Conservation (phyloP, 2,329 filamentous ascomycete genomes). For the Aureobasidium leucospermi region DNA sequence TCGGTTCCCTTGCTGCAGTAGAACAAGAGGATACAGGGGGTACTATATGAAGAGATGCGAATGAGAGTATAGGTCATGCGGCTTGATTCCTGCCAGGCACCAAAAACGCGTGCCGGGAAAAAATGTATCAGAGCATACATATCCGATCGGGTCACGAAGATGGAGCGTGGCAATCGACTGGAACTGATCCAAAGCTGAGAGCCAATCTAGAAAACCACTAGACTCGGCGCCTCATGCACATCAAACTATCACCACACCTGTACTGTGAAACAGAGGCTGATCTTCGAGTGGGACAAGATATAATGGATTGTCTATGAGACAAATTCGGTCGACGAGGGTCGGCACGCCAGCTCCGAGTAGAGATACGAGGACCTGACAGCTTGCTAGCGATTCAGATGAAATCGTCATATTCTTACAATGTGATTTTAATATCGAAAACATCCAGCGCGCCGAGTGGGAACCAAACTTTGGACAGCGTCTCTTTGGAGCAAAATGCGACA, state of each 20-base stretch:
- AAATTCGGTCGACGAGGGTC: not conserved
- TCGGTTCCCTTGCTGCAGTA: slow-evolving; percentile 27
- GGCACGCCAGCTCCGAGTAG: not conserved
- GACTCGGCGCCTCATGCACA: slow-evolving; percentile 17
- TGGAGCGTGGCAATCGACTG: slow-evolving; percentile 13
- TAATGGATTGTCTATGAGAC: slow-evolving; percentile 1
- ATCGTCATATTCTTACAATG: not conserved
- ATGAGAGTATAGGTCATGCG: slow-evolving; percentile 11
- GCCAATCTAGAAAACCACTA: slow-evolving; percentile 15
- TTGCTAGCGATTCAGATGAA: not conserved
- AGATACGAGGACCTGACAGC: not conserved
- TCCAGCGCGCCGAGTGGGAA: slow-evolving; percentile 4
- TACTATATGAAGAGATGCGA: slow-evolving; percentile 13
- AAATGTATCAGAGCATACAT: slow-evolving; percentile 21
- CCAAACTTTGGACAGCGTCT: slow-evolving; percentile 5
- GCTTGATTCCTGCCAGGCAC: slow-evolving; percentile 29
- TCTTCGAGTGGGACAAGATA: slow-evolving; percentile 10
- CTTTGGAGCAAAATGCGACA: slow-evolving; percentile 9
- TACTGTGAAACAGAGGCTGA: slow-evolving; percentile 15
- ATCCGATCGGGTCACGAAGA: slow-evolving; percentile 14
- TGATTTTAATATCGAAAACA: not conserved
- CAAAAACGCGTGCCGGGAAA: slow-evolving; percentile 29
- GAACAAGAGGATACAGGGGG: slow-evolving; percentile 20
- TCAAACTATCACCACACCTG: slow-evolving; percentile 14
- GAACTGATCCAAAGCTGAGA: slow-evolving; percentile 9